Base-by-base conservation (phyloP, 192 early-diverging fungal species). In the Podila minutissima region DNA sequence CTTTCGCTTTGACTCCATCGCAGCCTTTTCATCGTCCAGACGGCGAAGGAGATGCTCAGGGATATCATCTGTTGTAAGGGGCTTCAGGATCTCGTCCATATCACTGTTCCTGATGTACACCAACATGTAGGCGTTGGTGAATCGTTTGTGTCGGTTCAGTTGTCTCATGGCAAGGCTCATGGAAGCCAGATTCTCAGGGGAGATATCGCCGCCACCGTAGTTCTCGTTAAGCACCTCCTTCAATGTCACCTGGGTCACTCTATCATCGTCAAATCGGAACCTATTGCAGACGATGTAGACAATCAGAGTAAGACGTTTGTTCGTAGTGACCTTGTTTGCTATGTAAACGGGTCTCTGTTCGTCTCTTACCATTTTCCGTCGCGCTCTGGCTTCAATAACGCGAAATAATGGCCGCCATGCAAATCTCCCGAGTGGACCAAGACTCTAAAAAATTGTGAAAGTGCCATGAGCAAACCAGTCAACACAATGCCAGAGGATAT, bases 51-150 rank as follows among this genome's bases (percentile, higher is more conserved):
- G 81, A 79, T 99, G 96, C 59, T 83, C 84, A 13, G 97, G 97
- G 62, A 97, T 92, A 37, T 97, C 95, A 3, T 85, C 68, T 15
- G 88, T 85, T 15, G 86, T 84, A 6, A 94, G 76, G 28, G 90
- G 87, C 15, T 86, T 84, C 62, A 98, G 83, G 29, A 98, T 88
- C 26, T 89, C 70, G 29, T 92, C 92, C 65, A 92, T 82, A 74
- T 92, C 87, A 15, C 84, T 72, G 81, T 96, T 91, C 59, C 97
- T 93, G 51, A 99, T 91, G 68, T 99, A 99, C 31, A 98, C 97
- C 82, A 99, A 86, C 97, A 99, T 98, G 88, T 99, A 99, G 10
- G 98, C 98, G 71, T 98, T 99, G 8, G 95, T 96, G 76, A 94
- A 97, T 32, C 95, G 92, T 76, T 95, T 97, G 62, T 81, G 77